Conservation (phyloP, 495 filamentous ascomycete genomes). For the Trichoderma orchidacearum region DNA sequence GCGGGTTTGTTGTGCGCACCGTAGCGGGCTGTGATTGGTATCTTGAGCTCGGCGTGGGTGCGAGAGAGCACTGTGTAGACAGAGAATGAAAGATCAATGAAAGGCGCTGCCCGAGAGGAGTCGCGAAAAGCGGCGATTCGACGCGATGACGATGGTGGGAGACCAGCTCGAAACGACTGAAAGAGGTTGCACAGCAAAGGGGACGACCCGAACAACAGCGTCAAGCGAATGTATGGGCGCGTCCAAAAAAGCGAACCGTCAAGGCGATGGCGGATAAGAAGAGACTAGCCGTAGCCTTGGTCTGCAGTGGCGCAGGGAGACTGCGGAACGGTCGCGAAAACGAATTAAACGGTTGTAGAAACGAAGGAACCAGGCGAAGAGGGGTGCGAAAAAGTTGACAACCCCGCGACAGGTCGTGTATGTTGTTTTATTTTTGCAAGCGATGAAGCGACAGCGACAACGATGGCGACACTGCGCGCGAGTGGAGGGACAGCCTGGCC, state of each 20-base stretch:
- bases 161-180: constrained; percentile 2
- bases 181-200: neutral
- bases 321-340: neutral
- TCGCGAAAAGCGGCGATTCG: neutral
- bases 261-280: neutral
- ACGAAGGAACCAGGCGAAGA: neutral
- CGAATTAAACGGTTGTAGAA: neutral
- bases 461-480: neutral
- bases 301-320: neutral
- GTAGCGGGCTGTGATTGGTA: neutral
- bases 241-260: constrained; percentile 1
- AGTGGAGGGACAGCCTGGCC: constrained; percentile 1
- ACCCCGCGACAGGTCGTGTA: neutral
- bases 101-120: neutral
- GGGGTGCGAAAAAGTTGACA: neutral
- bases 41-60: neutral
- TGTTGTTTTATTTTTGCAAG: neutral
- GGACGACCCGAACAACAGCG: neutral
- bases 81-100: neutral
- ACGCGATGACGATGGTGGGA: neutral
- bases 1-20: neutral
- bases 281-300: too few species aligned
- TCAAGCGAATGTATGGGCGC: neutral
- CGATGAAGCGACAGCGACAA: neutral
- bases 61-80: neutral